These are phyloP conservation scores for Glonium stellatum DNA, from an alignment of 495 filamentous ascomycete genomes.

Conservation along the genomic window DNA sequence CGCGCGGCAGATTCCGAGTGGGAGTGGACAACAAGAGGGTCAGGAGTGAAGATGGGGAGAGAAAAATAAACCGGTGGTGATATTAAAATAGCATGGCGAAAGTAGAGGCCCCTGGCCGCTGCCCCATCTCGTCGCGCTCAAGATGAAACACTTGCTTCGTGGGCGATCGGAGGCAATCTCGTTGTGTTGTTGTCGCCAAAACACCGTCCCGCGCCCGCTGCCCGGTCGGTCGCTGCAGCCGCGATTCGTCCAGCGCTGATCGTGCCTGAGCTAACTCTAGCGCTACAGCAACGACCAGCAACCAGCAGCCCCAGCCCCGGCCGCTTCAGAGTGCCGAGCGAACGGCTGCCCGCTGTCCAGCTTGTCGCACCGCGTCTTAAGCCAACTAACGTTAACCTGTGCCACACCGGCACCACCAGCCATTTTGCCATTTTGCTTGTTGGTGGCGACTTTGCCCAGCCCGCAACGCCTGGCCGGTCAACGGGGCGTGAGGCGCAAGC, in stretches of 20 bases:
- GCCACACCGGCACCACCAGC: too few species aligned
- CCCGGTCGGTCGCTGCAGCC: background rate
- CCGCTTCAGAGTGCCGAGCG: background rate
- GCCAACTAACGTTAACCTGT: too few species aligned
- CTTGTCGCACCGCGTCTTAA: background rate
- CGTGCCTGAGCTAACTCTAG: constrained; percentile 7
- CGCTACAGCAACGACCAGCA: constrained; percentile 5
- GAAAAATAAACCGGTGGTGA: background rate
- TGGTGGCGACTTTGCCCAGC: background rate
- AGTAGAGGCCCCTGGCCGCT: background rate
- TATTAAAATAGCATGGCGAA: constrained; percentile 3
- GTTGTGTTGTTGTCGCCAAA: background rate
- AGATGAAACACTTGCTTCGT: constrained; percentile 10
- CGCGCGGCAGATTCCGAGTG: background rate
- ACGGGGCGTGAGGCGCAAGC: too few species aligned
- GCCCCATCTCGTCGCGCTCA: constrained; percentile 8
- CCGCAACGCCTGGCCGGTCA: too few species aligned
- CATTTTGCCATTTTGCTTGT: too few species aligned
- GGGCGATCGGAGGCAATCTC: constrained; percentile 14
- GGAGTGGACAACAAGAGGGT: background rate
- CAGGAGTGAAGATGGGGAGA: background rate
- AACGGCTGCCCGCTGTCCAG: background rate
- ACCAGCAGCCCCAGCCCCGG: background rate
- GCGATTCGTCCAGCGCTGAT: constrained; percentile 1
- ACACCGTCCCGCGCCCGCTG: background rate